Conservation (phyloP, 2,329 filamentous ascomycete species). For the Colletotrichum tanaceti region DNA sequence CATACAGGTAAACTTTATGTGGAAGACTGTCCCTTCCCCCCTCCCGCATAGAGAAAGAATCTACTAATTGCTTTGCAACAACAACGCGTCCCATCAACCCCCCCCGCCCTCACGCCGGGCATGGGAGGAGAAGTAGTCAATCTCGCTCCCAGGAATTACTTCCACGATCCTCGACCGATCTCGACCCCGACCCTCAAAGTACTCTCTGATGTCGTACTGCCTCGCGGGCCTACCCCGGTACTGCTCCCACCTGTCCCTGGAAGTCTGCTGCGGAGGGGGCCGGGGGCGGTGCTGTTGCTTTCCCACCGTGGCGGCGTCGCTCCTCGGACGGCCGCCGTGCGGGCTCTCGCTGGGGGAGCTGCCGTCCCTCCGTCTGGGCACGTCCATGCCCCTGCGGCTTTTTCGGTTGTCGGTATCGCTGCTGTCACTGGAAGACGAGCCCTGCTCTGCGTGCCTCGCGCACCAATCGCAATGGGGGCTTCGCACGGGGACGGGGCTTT, state of each 20-base stretch:
- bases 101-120: not conserved
- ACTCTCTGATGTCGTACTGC: slow-evolving; percentile 24
- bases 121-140: slow-evolving; percentile 8
- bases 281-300: slow-evolving; percentile 2
- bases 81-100: not conserved
- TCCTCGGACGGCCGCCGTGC: not conserved
- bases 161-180: slow-evolving; percentile 27
- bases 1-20: too few species aligned
- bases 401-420: not conserved
- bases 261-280: not conserved
- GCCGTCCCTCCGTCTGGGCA: not conserved
- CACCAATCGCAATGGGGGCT: not conserved
- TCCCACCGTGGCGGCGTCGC: slow-evolving; percentile 26
- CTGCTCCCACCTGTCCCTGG: slow-evolving; percentile 24
- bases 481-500: not conserved
- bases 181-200: slow-evolving; percentile 7
- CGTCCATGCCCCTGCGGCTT: not conserved
- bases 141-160: slow-evolving; percentile 29
- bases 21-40: too few species aligned
- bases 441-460: not conserved
- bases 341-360: slow-evolving; percentile 12
- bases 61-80: not conserved
- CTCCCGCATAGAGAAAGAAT: too few species aligned
- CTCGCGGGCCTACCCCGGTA: slow-evolving; percentile 10
- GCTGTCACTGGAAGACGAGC: slow-evolving; percentile 4